A percentile compares a stretch with the other conserved stretches of the same genome.
Evolutionary conservation across 495 filamentous ascomycete species (phyloP).

Genomic region (Physcia stellaris): DNA sequence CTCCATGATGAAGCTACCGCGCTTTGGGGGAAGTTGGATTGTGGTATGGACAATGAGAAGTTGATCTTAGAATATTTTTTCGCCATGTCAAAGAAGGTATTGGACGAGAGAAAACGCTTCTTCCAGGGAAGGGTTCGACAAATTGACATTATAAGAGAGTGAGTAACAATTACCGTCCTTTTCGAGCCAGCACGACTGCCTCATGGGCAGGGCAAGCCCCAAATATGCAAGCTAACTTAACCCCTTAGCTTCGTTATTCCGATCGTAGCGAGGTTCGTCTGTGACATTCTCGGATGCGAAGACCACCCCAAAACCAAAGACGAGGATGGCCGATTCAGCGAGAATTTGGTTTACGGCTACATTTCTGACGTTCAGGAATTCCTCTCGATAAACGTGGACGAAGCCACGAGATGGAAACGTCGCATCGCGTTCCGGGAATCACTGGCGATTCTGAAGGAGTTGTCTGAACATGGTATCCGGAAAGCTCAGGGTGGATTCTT

Average conservation of each 20-base stretch:
- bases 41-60: background rate
- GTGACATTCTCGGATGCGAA: slow-evolving; percentile 14
- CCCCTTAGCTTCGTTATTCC: slow-evolving; percentile 11
- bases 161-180: no score
- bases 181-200: no score
- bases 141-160: no score
- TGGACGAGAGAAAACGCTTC: background rate
- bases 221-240: no score
- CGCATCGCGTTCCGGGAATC: slow-evolving; percentile 12
- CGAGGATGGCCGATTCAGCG: slow-evolving; percentile 9
- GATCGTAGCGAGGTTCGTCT: slow-evolving; percentile 13
- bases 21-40: background rate
- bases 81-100: background rate
- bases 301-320: slow-evolving; percentile 4
- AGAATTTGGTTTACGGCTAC: slow-evolving; percentile 18
- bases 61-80: slow-evolving; percentile 1
- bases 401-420: slow-evolving; percentile 13
- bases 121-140: no score
- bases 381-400: slow-evolving; percentile 14
- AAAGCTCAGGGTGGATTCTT: background rate
- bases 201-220: no score
- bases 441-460: slow-evolving; percentile 11
- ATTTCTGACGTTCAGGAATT: slow-evolving; percentile 16
- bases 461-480: slow-evolving; percentile 6
- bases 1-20: background rate